These are phyloP conservation scores for Penicillium sp. DNA, from an alignment of 2,329 filamentous ascomycete species.

Conservation along the genomic window DNA sequence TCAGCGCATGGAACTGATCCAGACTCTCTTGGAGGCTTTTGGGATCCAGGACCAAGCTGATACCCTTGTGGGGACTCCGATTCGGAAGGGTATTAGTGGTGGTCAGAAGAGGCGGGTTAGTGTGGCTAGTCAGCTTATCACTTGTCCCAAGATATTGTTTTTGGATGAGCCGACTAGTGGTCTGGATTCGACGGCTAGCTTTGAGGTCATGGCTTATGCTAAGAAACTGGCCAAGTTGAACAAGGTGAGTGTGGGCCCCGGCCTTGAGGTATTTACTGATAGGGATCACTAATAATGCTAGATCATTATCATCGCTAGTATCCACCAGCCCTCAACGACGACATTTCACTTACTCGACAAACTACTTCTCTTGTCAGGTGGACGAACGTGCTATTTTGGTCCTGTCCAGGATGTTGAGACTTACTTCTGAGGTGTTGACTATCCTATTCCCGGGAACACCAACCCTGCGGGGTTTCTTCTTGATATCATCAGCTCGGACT, in stretches of 20 bases:
- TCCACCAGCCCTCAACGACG: conserved; percentile 77
- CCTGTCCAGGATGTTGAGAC: conserved; percentile 52
- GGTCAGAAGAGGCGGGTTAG: conserved; percentile 79
- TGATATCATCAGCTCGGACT: conserved; percentile 74
- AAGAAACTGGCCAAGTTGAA: conserved; percentile 61
- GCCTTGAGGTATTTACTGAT: not conserved
- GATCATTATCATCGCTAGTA: conserved; percentile 74
- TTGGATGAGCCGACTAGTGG: conserved; percentile 81
- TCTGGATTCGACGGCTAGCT: conserved; percentile 71
- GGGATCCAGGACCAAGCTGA: conserved; percentile 66
- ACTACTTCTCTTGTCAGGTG: conserved; percentile 66
- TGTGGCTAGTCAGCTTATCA: conserved; percentile 76
- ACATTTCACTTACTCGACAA: conserved; percentile 80
- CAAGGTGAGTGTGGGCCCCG: conserved; percentile 47
- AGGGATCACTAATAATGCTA: conserved; percentile 28
- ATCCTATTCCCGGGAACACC: conserved; percentile 62
- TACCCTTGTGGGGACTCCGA: conserved; percentile 73
- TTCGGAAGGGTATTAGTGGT: conserved; percentile 76
- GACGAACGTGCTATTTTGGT: conserved; percentile 70
- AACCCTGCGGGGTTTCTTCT: conserved; percentile 80
- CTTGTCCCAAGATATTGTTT: conserved; percentile 73
- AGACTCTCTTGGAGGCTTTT: conserved; percentile 65
- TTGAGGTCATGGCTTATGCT: conserved; percentile 71
- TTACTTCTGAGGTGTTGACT: conserved; percentile 61
- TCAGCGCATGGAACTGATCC: conserved; percentile 60